Base-by-base conservation (phyloP, 331 rosid species). In the Stylosanthes scabra region DNA sequence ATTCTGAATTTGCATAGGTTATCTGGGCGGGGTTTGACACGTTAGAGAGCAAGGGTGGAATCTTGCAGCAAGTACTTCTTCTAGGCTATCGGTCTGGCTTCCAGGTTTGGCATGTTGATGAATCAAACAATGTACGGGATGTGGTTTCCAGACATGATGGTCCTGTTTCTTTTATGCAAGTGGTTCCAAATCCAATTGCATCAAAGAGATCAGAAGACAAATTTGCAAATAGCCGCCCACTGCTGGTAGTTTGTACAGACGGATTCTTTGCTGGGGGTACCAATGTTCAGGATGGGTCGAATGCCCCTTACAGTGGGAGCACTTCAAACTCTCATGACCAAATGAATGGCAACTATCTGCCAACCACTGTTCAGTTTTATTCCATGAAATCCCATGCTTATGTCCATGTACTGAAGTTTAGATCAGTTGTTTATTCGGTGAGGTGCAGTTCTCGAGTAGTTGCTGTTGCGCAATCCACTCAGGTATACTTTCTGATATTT, bases 91-190 rank as follows among this genome's bases (percentile, higher is more conserved):
- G 76, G 51, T 92, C 92, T 54, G 99, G 99, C 74, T 95, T 95
- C 86, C 98, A 92, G 79, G 94, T 95, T 79, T 95, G 98, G 99
- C 96, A 87, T 83, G 98, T 92, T 46, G 97, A 95, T 83, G 98
- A 95, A 83, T 94, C 98, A 25, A 82, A 88, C 50, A 92, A 90
- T 79, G 91, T 95, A 55, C 89, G 85, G 4, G 99, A 88, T 77
- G 75, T 92, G 12, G 91, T 92, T 76, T 95, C 94, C 73, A 84
- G 85, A 67, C 92, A 87, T 34, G 98, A 88, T 40, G 92, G 96
- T 60, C 91, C 98, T 73, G 92, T 90, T 78, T 88, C 94, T 72
- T 87, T 83, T 65, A 83, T 95, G 97, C 97, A 95, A 95, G 82
- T 89, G 87, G 78, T 95, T 50, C 98, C 98, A 39, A 95, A 86